Conservation (phyloP, 2,329 filamentous ascomycete genomes). For the Cercospora brassicicola region DNA sequence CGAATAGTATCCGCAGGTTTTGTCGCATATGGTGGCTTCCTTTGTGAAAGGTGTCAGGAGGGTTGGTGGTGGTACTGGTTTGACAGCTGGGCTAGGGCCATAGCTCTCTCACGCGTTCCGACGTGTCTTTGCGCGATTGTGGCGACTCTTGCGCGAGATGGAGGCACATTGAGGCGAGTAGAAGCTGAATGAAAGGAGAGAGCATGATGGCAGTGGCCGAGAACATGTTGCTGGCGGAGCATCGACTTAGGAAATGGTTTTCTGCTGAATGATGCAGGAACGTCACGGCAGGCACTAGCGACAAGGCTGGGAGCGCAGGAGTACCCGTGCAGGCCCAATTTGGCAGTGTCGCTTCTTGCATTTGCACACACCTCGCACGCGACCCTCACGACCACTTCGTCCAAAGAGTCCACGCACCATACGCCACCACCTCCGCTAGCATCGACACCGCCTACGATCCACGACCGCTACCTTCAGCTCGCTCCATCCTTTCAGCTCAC, state of each 20-base stretch:
- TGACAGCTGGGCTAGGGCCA: neutral
- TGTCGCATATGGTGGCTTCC: neutral
- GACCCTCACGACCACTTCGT: conserved; percentile 1
- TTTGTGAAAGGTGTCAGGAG: neutral
- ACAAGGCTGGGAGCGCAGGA: neutral
- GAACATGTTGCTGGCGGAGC: neutral
- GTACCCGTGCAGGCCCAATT: neutral
- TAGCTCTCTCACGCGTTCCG: neutral
- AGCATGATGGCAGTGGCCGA: neutral
- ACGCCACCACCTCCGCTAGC: neutral
- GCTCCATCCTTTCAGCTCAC: neutral
- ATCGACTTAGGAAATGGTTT: neutral
- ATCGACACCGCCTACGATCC: neutral
- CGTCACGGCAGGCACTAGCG: neutral
- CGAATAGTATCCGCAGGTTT: neutral
- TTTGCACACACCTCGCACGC: conserved; percentile 4
- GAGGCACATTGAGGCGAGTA: neutral
- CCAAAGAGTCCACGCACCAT: neutral
- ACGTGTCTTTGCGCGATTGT: neutral
- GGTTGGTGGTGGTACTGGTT: neutral
- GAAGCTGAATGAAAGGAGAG: neutral
- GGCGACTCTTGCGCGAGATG: neutral
- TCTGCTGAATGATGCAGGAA: neutral
- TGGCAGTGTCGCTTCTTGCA: neutral
- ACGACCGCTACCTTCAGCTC: neutral